phyloP scores from a whole-genome alignment of 2,329 filamentous ascomycete genomes.

The Pestalotiopsis sp. region DNA sequence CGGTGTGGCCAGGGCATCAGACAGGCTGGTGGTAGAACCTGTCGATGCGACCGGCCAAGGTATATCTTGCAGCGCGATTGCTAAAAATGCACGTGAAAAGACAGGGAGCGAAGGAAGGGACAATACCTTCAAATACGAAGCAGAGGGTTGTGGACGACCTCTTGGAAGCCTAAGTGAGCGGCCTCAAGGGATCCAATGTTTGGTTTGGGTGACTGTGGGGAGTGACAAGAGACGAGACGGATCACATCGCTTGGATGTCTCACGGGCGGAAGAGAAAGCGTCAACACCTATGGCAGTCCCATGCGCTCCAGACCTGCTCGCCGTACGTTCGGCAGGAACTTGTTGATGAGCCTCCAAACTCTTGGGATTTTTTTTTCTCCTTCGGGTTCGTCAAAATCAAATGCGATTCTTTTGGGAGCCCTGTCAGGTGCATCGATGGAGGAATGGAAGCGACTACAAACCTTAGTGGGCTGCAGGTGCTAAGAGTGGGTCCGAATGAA shows the following conservation, averaged over 20 bases:
- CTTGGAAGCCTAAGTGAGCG: neutral
- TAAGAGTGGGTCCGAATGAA: neutral
- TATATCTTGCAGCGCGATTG: neutral
- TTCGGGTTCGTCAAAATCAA: constrained; percentile 2
- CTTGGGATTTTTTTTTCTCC: neutral
- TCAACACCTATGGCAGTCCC: constrained; percentile 1
- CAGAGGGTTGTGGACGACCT: neutral
- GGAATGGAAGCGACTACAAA: neutral
- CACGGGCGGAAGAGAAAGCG: neutral
- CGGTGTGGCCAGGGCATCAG: neutral
- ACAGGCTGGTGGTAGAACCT: neutral
- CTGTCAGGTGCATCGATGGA: constrained; percentile 5
- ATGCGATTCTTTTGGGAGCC: constrained; percentile 5
- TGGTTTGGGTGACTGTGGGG: constrained; percentile 5
- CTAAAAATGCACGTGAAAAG: neutral
- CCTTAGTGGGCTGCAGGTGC: constrained; percentile 7
- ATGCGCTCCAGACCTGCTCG: neutral
- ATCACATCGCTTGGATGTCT: constrained; percentile 4
- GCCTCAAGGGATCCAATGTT: constrained; percentile 3
- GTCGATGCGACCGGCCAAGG: neutral
- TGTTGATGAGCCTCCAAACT: neutral
- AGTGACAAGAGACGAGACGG: neutral
- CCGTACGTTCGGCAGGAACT: neutral
- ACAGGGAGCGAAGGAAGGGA: neutral
- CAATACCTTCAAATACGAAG: neutral